Conservation (phyloP, 768 basidiomycete species). For the Hirschioporus abietinus region DNA sequence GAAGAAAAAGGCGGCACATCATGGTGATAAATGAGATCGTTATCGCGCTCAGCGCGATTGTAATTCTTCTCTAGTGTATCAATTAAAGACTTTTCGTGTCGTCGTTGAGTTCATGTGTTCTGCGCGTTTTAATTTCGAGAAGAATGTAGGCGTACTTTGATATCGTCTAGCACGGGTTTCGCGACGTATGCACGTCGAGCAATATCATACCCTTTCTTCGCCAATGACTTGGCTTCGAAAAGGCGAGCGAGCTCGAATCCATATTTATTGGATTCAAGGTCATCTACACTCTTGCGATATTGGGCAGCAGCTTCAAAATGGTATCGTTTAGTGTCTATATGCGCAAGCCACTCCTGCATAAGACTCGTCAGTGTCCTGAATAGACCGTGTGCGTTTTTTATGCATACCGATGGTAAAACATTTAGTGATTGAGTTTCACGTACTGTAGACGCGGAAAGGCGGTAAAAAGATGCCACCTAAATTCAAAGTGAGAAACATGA, state of each 20-base stretch:
- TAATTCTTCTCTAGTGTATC: slow-evolving; percentile 64
- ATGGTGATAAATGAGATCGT: slow-evolving; percentile 92
- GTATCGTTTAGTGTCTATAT: slow-evolving; percentile 73
- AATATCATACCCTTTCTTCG: slow-evolving; percentile 64
- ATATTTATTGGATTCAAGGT: slow-evolving; percentile 79
- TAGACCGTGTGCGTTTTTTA: background rate
- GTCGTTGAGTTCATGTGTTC: background rate
- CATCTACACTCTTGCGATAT: slow-evolving; percentile 84
- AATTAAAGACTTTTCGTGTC: slow-evolving; percentile 59
- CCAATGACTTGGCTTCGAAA: slow-evolving; percentile 55
- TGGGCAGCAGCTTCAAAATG: slow-evolving; percentile 91
- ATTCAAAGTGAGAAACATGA: background rate
- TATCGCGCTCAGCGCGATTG: slow-evolving; percentile 78
- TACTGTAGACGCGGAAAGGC: slow-evolving; percentile 11
- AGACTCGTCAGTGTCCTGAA: background rate
- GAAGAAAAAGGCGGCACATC: slow-evolving; percentile 72
- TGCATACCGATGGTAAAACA: slow-evolving; percentile 18
- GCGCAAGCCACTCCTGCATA: slow-evolving; percentile 68
- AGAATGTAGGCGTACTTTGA: slow-evolving; percentile 49
- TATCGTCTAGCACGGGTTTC: slow-evolving; percentile 65
- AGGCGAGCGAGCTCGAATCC: slow-evolving; percentile 84
- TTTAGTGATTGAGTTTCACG: slow-evolving; percentile 12
- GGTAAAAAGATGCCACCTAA: slow-evolving; percentile 17
- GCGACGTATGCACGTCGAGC: slow-evolving; percentile 61
- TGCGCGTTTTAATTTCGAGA: background rate